Base-by-base conservation (phyloP, 805 yeast species). In the Saccharomycopsis capsularis region DNA sequence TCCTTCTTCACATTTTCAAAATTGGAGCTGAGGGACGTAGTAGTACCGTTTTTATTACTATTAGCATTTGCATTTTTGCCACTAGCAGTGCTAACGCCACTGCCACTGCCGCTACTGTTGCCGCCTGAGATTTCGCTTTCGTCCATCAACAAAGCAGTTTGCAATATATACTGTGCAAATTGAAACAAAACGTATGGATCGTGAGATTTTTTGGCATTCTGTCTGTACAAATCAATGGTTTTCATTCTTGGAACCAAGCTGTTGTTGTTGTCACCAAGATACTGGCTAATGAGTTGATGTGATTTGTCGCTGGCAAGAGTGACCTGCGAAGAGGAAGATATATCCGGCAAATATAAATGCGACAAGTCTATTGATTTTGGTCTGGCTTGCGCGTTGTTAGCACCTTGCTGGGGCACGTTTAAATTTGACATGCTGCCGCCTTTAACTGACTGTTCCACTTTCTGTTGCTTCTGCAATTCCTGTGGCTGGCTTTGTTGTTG, bases 171-270 rank as follows among this genome's bases (percentile, higher is more conserved):
- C 65, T 88, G 93, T 1, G 97, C 96, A 62, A 86, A 89, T 60
- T 88, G 88, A 64, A 88, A 87, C 57, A 89, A 75, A n/a, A 87
- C 82, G 18, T 76, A 79, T 0, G 96, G 95, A 60, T 91, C 96
- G 59, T 81, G 82, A 19, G 88, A 78, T 59, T 82, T 85, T 57
- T 82, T 82, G 3, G 95, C 96, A 60, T 87, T 90, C 56, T 82
- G 76, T 47, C 93, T 75, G 68, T 91, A 90, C 70, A 87, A 73
- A 56, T 90, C 96, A 50, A 91, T 77, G 3, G 96, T 89, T 61
- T 85, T 80, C 66, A 83, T 74, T 55, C 93, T 74, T 18, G 95
- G 90, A 59, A 84, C 65, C 54, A 90, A 66, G n/a, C 41, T 48
- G 16, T 37, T 59, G 19, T 74, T 65, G 53, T 73, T 70, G 30